Base-by-base conservation (phyloP, 2,329 filamentous ascomycete genomes). In the Chaetomium sp. region DNA sequence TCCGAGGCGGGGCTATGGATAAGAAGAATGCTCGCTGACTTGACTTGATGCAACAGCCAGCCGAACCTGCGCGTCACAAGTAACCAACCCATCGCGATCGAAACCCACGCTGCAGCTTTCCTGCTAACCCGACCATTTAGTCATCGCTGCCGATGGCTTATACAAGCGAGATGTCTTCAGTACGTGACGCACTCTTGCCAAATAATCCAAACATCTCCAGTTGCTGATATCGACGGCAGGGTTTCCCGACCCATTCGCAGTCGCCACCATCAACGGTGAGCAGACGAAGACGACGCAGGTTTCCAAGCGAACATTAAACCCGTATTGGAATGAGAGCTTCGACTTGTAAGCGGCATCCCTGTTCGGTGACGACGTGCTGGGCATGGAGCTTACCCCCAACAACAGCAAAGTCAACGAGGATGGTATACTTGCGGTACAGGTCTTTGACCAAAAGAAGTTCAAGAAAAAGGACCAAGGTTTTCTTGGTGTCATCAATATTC, bases 401-500 rank as follows among this genome's bases (percentile, higher is more conserved):
- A 67, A 58, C 64, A 98, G 95, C 82, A 87, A 86, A 76, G 94
- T 92, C 66, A 95, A 90, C 67, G 95, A 99, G 77, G 94, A 97
- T 74, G 96, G 93, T 77, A 97, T 99, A 74, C 84, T 99, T 56
- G 95, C 95, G 8, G 93, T 99, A 55, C 95, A 99, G 76, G 97
- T 99, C 62, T 99, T 99, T 76, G 95, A 99, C 79, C 95, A 99
- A 80, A 97, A 97, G 83, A 99, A 99, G 81, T 99, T 99, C 82
- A 99, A 99, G 85, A 99, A 99, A 87, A 99, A 98, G 92, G 95
- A 99, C 73, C 95, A 99, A 77, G 95, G 95, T 9, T 99, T 99
- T 75, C 84, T 99, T 7, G 95, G 95, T 64, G 95, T 99, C 62
- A 97, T 99, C 75, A 99, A 99, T 77, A 90, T 99, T 72, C 90